A percentile compares a stretch with the other conserved stretches of the same genome.
Conservation (phyloP, 257 asterid genomes). For the Lantana camara region DNA sequence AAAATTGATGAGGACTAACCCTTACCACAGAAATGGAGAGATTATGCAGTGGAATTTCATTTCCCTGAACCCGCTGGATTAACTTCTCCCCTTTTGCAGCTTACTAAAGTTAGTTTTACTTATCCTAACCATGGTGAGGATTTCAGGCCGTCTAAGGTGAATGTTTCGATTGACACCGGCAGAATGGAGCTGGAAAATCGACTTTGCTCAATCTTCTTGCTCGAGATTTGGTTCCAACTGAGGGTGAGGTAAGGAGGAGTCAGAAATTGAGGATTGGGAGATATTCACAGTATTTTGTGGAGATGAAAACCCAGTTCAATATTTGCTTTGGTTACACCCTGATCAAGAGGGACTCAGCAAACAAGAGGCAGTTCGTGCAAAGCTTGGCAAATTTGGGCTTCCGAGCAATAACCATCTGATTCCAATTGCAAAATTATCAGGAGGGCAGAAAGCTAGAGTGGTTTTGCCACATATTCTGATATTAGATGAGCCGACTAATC, state of each 20-base stretch:
- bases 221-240: conserved; percentile 53
- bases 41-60: conserved; percentile 65
- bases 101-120: conserved; percentile 54
- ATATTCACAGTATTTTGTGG: conserved; percentile 68
- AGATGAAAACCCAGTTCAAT: conserved; percentile 62
- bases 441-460: conserved; percentile 66
- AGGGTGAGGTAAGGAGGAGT: conserved; percentile 63
- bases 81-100: conserved; percentile 60
- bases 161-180: conserved; percentile 66
- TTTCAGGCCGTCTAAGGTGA: conserved; percentile 54
- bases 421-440: conserved; percentile 57
- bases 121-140: conserved; percentile 56
- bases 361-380: conserved; percentile 65
- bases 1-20: conserved; percentile 54
- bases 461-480: conserved; percentile 65
- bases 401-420: conserved; percentile 66
- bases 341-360: conserved; percentile 63
- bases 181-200: conserved; percentile 69
- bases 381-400: conserved; percentile 66
- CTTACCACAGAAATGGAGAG: conserved; percentile 57
- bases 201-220: conserved; percentile 63
- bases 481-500: conserved; percentile 65
- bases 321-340: conserved; percentile 61
- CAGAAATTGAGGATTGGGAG: conserved; percentile 62
- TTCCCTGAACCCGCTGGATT: conserved; percentile 66